Conservation (phyloP, 805 yeast genomes). For the Ascoidea asiatica region DNA sequence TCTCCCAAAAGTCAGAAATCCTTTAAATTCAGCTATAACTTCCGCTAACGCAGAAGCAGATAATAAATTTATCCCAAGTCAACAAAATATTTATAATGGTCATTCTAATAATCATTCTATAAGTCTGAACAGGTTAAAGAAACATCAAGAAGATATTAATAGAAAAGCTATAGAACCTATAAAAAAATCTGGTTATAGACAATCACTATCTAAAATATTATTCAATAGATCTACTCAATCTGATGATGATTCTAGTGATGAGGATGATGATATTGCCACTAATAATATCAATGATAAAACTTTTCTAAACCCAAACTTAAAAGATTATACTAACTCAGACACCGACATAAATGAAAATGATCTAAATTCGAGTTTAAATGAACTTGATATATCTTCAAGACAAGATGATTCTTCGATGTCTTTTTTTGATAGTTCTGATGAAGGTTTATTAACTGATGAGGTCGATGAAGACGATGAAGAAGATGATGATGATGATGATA, state of each 20-base stretch:
- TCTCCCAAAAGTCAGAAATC: neutral
- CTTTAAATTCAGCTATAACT: neutral
- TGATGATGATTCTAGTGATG: neutral
- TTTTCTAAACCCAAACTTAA: too few relatives aligned
- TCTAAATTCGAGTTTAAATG: too few relatives aligned
- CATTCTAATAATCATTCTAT: too few relatives aligned
- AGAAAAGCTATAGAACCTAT: too few relatives aligned
- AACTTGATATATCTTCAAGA: too few relatives aligned
- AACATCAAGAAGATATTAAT: too few relatives aligned
- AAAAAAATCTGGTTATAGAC: neutral
- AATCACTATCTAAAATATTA: neutral
- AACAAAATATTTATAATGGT: too few relatives aligned
- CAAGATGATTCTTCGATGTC: neutral
- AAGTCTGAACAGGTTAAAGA: too few relatives aligned
- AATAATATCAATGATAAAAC: too few relatives aligned
- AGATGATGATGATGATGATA: conserved; percentile 1
- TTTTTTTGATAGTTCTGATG: neutral
- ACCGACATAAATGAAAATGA: too few relatives aligned
- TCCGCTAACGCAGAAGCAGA: neutral
- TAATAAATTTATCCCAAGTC: too few relatives aligned
- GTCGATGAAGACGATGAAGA: neutral
- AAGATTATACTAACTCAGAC: too few relatives aligned
- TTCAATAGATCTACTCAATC: neutral
- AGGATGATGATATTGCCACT: conserved; percentile 5
- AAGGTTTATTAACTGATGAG: neutral